These are phyloP conservation scores for Termitomyces sp. DNA, from an alignment of 1,284 basidiomycete species.

Conservation along the genomic window DNA sequence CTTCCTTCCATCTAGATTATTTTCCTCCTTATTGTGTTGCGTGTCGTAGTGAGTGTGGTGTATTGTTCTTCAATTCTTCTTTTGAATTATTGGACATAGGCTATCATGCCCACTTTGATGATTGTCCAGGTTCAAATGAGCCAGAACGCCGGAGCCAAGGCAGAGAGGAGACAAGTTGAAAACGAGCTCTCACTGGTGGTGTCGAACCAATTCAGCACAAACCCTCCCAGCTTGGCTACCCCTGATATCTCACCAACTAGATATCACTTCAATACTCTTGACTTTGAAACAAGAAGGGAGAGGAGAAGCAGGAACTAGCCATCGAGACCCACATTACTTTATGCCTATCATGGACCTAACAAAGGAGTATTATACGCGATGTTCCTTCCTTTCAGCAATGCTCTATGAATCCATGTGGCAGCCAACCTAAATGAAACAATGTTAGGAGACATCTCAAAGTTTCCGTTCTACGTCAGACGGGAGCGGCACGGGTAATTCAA, in stretches of 20 bases:
- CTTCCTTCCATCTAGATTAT: conserved; percentile 2
- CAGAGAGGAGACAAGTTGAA: not conserved
- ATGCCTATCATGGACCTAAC: too few species aligned
- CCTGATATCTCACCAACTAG: not conserved
- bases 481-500: not conserved
- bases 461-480: not conserved
- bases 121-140: conserved; percentile 18
- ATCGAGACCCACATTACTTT: not conserved
- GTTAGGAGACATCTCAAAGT: not conserved
- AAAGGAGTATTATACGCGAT: not conserved
- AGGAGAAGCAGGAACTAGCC: not conserved
- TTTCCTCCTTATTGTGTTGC: conserved; percentile 4
- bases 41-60: conserved; percentile 11
- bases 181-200: not conserved
- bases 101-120: conserved; percentile 19
- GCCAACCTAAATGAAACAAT: too few species aligned
- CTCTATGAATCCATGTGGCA: too few species aligned
- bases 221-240: not conserved
- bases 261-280: not conserved
- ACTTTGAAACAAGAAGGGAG: not conserved
- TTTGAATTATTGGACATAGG: conserved; percentile 1
- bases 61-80: not conserved
- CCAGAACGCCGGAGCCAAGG: not conserved
- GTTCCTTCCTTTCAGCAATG: too few species aligned
- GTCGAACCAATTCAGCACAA: not conserved